A percentile compares a stretch with the other conserved stretches of the same genome.
Conservation (phyloP, 306 rosid species). For the Hippophae tibetana region DNA sequence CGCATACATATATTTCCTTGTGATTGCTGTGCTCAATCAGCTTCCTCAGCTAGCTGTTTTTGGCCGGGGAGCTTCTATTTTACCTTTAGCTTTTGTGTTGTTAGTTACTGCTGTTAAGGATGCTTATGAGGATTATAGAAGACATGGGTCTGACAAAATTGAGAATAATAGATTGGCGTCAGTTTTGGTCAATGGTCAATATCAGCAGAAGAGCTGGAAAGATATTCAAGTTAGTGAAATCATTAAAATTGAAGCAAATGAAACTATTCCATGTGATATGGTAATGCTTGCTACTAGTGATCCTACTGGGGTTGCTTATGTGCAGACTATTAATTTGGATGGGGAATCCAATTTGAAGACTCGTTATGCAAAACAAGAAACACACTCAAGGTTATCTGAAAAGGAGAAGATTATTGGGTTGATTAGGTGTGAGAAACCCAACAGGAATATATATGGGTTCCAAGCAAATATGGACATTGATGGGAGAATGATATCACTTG, state of each 20-base stretch:
- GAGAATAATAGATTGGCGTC: conserved; percentile 77
- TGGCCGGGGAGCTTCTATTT: conserved; percentile 84
- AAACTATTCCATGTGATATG: conserved; percentile 87
- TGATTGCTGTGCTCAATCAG: conserved; percentile 92
- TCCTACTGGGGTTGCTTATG: conserved; percentile 86
- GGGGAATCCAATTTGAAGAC: conserved; percentile 98
- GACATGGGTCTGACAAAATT: conserved; percentile 81
- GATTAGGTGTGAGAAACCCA: conserved; percentile 80
- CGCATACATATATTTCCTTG: conserved; percentile 89
- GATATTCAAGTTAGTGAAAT: conserved; percentile 75
- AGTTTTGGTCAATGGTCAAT: conserved; percentile 52
- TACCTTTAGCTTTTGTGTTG: conserved; percentile 79
- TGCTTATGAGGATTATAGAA: conserved; percentile 94
- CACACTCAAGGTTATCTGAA: conserved; percentile 45
- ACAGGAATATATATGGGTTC: conserved; percentile 89
- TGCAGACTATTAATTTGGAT: conserved; percentile 97
- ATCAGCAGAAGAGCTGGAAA: conserved; percentile 63
- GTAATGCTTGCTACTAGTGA: conserved; percentile 97
- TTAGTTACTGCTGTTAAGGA: conserved; percentile 92
- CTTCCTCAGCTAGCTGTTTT: conserved; percentile 96
- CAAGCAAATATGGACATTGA: conserved; percentile 83
- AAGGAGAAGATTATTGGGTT: conserved; percentile 49
- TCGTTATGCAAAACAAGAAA: conserved; percentile 91
- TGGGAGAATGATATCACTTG: conserved; percentile 52
- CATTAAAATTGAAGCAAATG: conserved; percentile 68